These are phyloP conservation scores for Phytophthora citrophthora DNA, from an alignment of 352 stramenopile genomes.

Conservation along the genomic window DNA sequence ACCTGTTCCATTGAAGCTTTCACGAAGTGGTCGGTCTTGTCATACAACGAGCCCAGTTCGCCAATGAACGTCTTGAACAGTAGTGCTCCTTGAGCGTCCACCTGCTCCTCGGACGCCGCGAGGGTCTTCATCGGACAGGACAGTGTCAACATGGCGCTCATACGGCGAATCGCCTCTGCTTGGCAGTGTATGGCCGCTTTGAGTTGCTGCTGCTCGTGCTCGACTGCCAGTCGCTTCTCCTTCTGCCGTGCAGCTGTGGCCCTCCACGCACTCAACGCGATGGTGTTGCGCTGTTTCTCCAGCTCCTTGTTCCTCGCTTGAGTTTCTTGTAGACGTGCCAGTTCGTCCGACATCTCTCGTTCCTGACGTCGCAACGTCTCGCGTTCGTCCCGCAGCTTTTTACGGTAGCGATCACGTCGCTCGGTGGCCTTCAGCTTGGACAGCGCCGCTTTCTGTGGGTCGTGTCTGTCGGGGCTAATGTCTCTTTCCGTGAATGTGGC, in stretches of 20 bases:
- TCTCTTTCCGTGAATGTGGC: neutral
- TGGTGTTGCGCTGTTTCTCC: slow-evolving; percentile 6
- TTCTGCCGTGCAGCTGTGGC: slow-evolving; percentile 24
- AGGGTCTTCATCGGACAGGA: neutral
- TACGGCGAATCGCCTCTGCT: slow-evolving; percentile 8
- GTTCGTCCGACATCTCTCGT: slow-evolving; percentile 6
- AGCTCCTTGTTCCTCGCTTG: slow-evolving; percentile 3
- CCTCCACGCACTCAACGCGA: slow-evolving; percentile 19
- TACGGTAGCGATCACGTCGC: slow-evolving; percentile 15
- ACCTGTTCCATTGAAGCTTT: neutral
- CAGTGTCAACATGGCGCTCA: slow-evolving; percentile 3
- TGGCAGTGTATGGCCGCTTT: slow-evolving; percentile 6
- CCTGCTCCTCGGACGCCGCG: neutral
- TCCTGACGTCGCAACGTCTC: slow-evolving; percentile 23
- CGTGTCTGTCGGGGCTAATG: neutral
- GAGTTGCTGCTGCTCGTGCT: slow-evolving; percentile 16
- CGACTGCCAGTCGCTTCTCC: slow-evolving; percentile 22
- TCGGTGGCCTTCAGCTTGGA: slow-evolving; percentile 12
- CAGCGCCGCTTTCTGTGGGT: neutral
- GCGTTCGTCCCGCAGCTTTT: slow-evolving; percentile 15
- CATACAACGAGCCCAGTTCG: slow-evolving; percentile 28
- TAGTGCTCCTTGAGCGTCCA: neutral
- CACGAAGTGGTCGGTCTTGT: slow-evolving; percentile 18
- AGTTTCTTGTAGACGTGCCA: neutral
- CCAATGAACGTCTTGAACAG: slow-evolving; percentile 27